phyloP scores from a whole-genome alignment of 208 protist species.

The Trypanosoma theileri region DNA sequence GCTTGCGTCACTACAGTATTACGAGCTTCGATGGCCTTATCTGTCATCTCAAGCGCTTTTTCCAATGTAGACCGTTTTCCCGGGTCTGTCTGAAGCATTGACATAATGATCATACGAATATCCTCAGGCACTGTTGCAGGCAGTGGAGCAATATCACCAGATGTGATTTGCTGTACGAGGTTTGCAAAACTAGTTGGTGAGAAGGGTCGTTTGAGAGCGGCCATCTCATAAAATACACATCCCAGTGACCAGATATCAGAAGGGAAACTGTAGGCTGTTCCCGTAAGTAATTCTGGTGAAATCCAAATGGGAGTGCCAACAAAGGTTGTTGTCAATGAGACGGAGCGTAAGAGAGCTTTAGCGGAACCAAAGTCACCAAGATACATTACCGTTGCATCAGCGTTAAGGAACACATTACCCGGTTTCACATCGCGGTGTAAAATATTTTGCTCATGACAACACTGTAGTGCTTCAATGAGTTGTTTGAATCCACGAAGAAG shows the following conservation, averaged over 20 bases:
- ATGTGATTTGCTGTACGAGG: constrained; percentile 80
- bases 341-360: constrained; percentile 42
- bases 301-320: constrained; percentile 85
- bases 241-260: constrained; percentile 89
- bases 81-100: constrained; percentile 68
- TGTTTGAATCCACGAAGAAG: constrained; percentile 74
- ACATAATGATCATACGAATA: constrained; percentile 46
- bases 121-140: constrained; percentile 40
- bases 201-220: constrained; percentile 53
- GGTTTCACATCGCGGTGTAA: constrained; percentile 93
- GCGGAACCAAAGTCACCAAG: constrained; percentile 83
- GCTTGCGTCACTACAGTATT: neutral
- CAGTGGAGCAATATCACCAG: constrained; percentile 56
- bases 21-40: constrained; percentile 15
- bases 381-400: constrained; percentile 45
- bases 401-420: constrained; percentile 82
- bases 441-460: constrained; percentile 76
- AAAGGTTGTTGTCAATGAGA: constrained; percentile 53
- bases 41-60: constrained; percentile 35
- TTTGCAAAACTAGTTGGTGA: constrained; percentile 62
- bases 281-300: constrained; percentile 82
- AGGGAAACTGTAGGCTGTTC: constrained; percentile 78
- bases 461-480: constrained; percentile 72
- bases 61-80: constrained; percentile 37
- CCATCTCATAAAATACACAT: constrained; percentile 80